These are phyloP conservation scores for Allomyces macrogynus DNA, from an alignment of 192 early-diverging fungal genomes.

Conservation along the genomic window DNA sequence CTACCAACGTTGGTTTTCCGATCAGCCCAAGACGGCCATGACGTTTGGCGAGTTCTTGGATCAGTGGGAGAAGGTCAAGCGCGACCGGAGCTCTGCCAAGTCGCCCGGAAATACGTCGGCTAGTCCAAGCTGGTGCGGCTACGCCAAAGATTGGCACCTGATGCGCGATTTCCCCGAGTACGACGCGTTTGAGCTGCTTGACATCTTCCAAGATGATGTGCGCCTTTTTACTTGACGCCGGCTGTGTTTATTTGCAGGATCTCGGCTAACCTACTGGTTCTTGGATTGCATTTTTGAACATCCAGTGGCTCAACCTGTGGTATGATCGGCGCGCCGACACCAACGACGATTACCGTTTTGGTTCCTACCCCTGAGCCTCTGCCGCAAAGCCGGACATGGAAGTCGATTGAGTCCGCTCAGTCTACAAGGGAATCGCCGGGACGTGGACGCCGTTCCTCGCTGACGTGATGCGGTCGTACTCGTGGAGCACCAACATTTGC, in stretches of 20 bases:
- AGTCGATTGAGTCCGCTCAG: conserved; percentile 1
- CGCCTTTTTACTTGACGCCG: background rate
- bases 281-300: too few relatives aligned
- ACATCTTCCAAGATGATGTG: conserved; percentile 20
- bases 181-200: conserved; percentile 18
- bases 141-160: conserved; percentile 60
- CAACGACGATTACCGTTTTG: conserved; percentile 47
- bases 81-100: background rate
- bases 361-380: background rate
- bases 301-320: conserved; percentile 55
- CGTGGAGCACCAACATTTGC: conserved; percentile 56
- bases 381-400: too few relatives aligned
- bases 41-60: conserved; percentile 28
- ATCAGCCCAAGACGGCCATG: conserved; percentile 38
- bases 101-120: too few relatives aligned
- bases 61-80: conserved; percentile 19
- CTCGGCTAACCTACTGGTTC: too few relatives aligned
- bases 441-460: conserved; percentile 57
- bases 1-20: conserved; percentile 29
- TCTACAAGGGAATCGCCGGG: conserved; percentile 45
- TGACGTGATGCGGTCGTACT: conserved; percentile 51
- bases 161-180: conserved; percentile 17
- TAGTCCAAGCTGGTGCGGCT: conserved; percentile 5
- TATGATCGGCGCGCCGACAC: conserved; percentile 17
- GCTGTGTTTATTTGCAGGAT: background rate